Conservation (phyloP, 768 basidiomycete species). For the Russula olivacea region DNA sequence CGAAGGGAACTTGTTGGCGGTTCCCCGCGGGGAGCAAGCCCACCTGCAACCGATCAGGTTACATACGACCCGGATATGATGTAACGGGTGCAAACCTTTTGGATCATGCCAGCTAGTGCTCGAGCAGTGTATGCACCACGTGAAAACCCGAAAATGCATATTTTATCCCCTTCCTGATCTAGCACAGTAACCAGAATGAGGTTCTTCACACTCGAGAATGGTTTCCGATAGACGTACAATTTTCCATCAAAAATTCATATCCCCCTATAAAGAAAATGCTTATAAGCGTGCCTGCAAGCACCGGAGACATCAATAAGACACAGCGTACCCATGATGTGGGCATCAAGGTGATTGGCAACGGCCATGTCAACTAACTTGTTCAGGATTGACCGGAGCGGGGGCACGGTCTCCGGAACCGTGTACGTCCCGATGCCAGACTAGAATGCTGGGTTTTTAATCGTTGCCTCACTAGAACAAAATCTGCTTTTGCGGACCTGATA, state of each 20-base stretch:
- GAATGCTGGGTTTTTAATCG: not conserved
- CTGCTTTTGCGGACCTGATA: slow-evolving; percentile 48
- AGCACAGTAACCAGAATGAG: slow-evolving; percentile 27
- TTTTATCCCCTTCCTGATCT: slow-evolving; percentile 68
- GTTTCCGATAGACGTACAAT: slow-evolving; percentile 40
- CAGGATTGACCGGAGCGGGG: slow-evolving; percentile 48
- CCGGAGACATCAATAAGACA: not conserved
- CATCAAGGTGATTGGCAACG: slow-evolving; percentile 55
- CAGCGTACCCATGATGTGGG: slow-evolving; percentile 60
- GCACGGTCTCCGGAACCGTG: slow-evolving; percentile 54
- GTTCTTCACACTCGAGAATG: not conserved
- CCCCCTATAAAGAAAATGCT: slow-evolving; percentile 40
- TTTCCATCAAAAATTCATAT: slow-evolving; percentile 76
- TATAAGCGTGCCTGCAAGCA: not conserved
- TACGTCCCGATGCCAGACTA: slow-evolving; percentile 74
- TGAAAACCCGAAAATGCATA: slow-evolving; percentile 78
- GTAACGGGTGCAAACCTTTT: slow-evolving; percentile 40
- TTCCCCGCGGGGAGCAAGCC: slow-evolving; percentile 66
- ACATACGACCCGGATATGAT: not conserved
- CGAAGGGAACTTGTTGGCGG: slow-evolving; percentile 72
- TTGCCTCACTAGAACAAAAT: not conserved
- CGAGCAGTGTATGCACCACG: slow-evolving; percentile 68
- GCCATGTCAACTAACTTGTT: slow-evolving; percentile 54
- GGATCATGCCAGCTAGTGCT: slow-evolving; percentile 69
- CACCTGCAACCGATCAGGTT: slow-evolving; percentile 37